Conservation (phyloP, 2,329 filamentous ascomycete species). For the Sclerotinia trifoliorum region DNA sequence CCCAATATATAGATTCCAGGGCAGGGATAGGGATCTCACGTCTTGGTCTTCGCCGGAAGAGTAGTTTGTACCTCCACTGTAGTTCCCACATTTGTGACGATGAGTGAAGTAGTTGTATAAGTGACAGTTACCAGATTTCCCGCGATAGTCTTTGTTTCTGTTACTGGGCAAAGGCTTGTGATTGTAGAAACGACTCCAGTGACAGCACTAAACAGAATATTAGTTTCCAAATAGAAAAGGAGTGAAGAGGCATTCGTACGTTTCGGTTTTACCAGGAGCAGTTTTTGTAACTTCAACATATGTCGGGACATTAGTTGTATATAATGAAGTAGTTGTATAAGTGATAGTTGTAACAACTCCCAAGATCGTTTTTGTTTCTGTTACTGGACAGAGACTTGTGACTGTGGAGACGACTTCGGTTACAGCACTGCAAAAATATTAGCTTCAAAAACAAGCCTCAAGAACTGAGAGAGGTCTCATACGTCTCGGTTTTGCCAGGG, state of each 20-base stretch:
- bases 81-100: conserved; percentile 29
- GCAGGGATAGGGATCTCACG: conserved; percentile 14
- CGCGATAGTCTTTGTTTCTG: conserved; percentile 47
- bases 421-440: conserved; percentile 3
- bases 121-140: conserved; percentile 41
- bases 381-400: conserved; percentile 40
- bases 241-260: not conserved
- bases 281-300: conserved; percentile 16
- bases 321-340: conserved; percentile 13
- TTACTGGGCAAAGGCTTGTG: conserved; percentile 48
- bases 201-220: not conserved
- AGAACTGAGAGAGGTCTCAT: not conserved
- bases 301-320: conserved; percentile 12
- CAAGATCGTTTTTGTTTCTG: conserved; percentile 20
- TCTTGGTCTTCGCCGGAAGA: conserved; percentile 23
- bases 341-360: conserved; percentile 5
- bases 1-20: not conserved
- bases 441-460: not conserved
- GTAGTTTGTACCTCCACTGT: conserved; percentile 19
- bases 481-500: not conserved
- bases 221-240: not conserved
- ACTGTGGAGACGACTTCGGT: conserved; percentile 14
- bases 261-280: not conserved
- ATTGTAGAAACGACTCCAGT: conserved; percentile 34
- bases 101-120: conserved; percentile 29